phyloP scores from a whole-genome alignment of 345 rosid species.

The Conringia planisiliqua region DNA sequence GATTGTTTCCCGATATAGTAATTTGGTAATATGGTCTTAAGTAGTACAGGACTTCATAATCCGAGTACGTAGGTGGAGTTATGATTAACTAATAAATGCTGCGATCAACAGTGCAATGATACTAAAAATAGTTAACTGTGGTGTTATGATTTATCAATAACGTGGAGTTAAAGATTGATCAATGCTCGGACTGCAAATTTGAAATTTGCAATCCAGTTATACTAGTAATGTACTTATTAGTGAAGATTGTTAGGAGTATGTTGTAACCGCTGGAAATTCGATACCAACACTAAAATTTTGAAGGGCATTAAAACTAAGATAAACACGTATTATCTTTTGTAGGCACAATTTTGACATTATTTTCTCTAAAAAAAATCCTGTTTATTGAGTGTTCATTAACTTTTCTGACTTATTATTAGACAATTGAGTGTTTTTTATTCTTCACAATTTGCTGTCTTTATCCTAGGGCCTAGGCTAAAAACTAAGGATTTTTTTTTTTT shows the following conservation, averaged over 20 bases:
- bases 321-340: neutral
- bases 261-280: neutral
- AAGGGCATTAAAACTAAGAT: neutral
- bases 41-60: neutral
- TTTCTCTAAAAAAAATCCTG: neutral
- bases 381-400: neutral
- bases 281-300: neutral
- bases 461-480: neutral
- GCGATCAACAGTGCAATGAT: neutral
- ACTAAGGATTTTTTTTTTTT: too few relatives aligned
- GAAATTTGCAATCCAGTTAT: neutral
- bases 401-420: neutral
- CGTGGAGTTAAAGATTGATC: neutral
- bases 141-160: neutral
- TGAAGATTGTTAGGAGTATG: neutral
- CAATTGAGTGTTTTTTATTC: neutral
- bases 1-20: neutral
- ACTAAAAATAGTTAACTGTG: neutral
- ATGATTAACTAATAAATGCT: neutral
- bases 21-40: neutral
- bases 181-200: neutral
- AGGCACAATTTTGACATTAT: neutral
- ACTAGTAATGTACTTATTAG: neutral
- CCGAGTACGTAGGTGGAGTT: neutral
- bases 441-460: neutral